phyloP scores from a whole-genome alignment of 1,284 basidiomycete genomes.

The Xanthoconium separans region DNA sequence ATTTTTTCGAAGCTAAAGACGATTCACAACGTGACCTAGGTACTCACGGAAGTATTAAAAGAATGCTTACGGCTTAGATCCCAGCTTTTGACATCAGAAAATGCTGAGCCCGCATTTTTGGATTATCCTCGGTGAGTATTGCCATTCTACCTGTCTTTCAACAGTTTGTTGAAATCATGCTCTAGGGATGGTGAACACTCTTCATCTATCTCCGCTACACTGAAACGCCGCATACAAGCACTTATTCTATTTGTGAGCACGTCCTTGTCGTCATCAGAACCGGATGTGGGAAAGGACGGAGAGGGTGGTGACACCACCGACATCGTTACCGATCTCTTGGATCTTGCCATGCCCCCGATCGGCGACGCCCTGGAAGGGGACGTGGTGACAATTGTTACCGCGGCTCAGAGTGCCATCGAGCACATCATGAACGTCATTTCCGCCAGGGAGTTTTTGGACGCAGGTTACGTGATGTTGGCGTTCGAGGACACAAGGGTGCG shows the following conservation, averaged over 20 bases:
- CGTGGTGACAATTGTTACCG: constrained; percentile 44
- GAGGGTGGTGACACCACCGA: constrained; percentile 35
- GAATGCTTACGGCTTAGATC: constrained; percentile 66
- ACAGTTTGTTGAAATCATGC: constrained; percentile 1
- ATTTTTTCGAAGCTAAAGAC: background rate
- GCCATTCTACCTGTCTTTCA: background rate
- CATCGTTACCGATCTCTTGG: constrained; percentile 25
- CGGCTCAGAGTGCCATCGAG: constrained; percentile 48
- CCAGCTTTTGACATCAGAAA: constrained; percentile 43
- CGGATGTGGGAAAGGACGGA: constrained; percentile 34
- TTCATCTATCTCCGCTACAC: constrained; percentile 40
- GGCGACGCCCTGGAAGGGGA: constrained; percentile 13
- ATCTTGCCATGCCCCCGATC: constrained; percentile 24
- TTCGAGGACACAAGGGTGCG: constrained; percentile 49
- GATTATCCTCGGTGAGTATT: constrained; percentile 51
- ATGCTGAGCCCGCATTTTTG: constrained; percentile 50
- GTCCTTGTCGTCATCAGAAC: constrained; percentile 44
- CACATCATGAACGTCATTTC: constrained; percentile 60
- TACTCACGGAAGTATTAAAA: constrained; percentile 62
- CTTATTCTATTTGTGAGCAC: constrained; percentile 53
- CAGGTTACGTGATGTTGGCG: constrained; percentile 52
- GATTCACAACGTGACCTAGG: constrained; percentile 39
- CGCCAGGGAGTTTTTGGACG: constrained; percentile 61
- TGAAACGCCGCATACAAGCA: constrained; percentile 63
- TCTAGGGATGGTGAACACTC: constrained; percentile 56